Base-by-base conservation (phyloP, 116 monocot species). In the Papilionanthe hybrid region DNA sequence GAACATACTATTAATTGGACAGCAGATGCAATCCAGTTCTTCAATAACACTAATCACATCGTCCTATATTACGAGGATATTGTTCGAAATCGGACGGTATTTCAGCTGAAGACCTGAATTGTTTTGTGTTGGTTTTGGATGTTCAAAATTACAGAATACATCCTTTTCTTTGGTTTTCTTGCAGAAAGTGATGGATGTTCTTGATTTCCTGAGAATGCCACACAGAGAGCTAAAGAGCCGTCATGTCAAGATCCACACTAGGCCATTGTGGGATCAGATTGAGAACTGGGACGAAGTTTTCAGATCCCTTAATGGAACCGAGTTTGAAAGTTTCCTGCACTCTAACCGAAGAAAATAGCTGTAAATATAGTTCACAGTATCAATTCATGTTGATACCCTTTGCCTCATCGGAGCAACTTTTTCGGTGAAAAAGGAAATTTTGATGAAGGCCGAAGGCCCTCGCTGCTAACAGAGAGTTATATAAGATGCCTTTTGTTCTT, bases 21-120 rank as follows among this genome's bases (percentile, higher is more conserved):
- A 29, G 7, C 65, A 1, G 79, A 90, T 79, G 88, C 87, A 75
- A 32, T 92, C 58, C 45, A 77, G 47, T 79, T 83, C 79, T 90
- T 94, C 78, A 84, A 86, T 30, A 66, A 78, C 83, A 90, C 85
- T 1, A 85, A 82, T 5, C 90, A 90, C 72, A 92, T 84, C 44
- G 49, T 90, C 75, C 84, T 94, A 53, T 92, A 88, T 76, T 94
- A 94, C 12, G 92, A 94, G 80, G 94, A 94, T 89, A 86, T 94
- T 42, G 71, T 90, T 49, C 82, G 41, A 17, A 86, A 92, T 67
- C 78, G 50, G 18, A 86, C 78, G 1, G 94, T 94, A 77, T 67
- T 66, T 28, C 76, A 18, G 13, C 29, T 71, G 2, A 32, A 13
- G 25, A 12, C 13, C 1, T 12, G 12, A 32, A 4, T 5, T 15